These are phyloP conservation scores for Morella rubra DNA, from an alignment of 306 rosid genomes.

Conservation along the genomic window DNA sequence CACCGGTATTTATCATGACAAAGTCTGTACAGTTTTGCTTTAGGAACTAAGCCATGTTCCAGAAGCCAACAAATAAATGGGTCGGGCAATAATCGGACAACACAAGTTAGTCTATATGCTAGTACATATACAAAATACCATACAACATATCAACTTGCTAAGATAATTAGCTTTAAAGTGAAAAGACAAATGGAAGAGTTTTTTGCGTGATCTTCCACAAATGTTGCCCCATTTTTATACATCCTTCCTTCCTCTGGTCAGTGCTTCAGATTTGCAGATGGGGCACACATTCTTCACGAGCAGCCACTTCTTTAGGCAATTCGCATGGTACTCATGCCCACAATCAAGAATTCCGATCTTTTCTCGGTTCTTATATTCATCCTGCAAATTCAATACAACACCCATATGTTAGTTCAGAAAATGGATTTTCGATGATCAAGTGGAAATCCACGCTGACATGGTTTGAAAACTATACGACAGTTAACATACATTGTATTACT, in stretches of 20 bases:
- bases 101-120: slow-evolving; percentile 45
- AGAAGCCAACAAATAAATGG: slow-evolving; percentile 56
- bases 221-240: slow-evolving; percentile 29
- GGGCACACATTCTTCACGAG: slow-evolving; percentile 87
- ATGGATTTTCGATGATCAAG: slow-evolving; percentile 4
- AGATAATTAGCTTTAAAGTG: slow-evolving; percentile 28
- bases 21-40: slow-evolving; percentile 66
- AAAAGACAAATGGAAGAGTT: slow-evolving; percentile 22
- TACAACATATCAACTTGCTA: slow-evolving; percentile 47
- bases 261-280: slow-evolving; percentile 92
- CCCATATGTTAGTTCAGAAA: not conserved
- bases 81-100: slow-evolving; percentile 35
- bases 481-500: not conserved
- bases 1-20: slow-evolving; percentile 16
- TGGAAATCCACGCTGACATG: not conserved
- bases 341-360: slow-evolving; percentile 72
- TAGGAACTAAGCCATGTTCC: slow-evolving; percentile 57
- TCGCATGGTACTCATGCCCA: slow-evolving; percentile 86
- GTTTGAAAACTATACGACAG: not conserved
- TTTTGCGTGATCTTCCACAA: slow-evolving; percentile 13
- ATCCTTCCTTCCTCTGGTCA: slow-evolving; percentile 42
- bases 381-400: slow-evolving; percentile 45
- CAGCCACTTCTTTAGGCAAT: slow-evolving; percentile 84
- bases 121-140: slow-evolving; percentile 51
- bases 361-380: slow-evolving; percentile 65